phyloP scores from a whole-genome alignment of 345 rosid genomes.

The Aethionema arabicum region DNA sequence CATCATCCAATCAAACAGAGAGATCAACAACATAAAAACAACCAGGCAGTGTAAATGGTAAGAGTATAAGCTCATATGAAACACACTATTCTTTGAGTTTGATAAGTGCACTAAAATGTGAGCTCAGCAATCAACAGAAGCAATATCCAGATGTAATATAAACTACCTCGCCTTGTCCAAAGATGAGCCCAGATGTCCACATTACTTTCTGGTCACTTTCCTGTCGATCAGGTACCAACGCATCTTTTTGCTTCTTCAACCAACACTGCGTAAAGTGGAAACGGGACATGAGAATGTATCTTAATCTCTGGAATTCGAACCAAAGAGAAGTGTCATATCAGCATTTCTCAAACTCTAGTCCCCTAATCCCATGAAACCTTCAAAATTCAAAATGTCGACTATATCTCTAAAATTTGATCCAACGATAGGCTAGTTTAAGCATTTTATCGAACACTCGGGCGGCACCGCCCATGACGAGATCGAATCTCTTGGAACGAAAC shows the following conservation, averaged over 20 bases:
- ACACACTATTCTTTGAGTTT: background rate
- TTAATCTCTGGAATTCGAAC: slow-evolving; percentile 18
- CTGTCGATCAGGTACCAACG: slow-evolving; percentile 60
- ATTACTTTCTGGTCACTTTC: slow-evolving; percentile 54
- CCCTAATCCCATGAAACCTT: background rate
- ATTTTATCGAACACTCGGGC: slow-evolving; percentile 26
- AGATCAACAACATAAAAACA: background rate
- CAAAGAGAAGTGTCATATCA: slow-evolving; percentile 7
- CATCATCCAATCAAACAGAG: slow-evolving; percentile 1
- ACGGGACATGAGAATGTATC: slow-evolving; percentile 9
- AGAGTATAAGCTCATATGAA: background rate
- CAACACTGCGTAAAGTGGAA: slow-evolving; percentile 61
- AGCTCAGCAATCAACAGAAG: background rate
- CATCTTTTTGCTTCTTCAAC: slow-evolving; percentile 94
- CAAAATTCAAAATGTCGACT: background rate
- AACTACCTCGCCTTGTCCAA: slow-evolving; percentile 90
- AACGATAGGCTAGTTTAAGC: slow-evolving; percentile 11
- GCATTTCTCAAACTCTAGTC: slow-evolving; percentile 10
- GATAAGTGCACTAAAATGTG: background rate
- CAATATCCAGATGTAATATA: slow-evolving; percentile 11
- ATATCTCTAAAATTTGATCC: background rate
- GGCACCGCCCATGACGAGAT: background rate
- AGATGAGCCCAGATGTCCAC: slow-evolving; percentile 95
- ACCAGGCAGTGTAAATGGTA: background rate
- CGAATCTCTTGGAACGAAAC: background rate